These are phyloP conservation scores for Viola pubescens DNA, from an alignment of 441 rosid species.

Conservation along the genomic window DNA sequence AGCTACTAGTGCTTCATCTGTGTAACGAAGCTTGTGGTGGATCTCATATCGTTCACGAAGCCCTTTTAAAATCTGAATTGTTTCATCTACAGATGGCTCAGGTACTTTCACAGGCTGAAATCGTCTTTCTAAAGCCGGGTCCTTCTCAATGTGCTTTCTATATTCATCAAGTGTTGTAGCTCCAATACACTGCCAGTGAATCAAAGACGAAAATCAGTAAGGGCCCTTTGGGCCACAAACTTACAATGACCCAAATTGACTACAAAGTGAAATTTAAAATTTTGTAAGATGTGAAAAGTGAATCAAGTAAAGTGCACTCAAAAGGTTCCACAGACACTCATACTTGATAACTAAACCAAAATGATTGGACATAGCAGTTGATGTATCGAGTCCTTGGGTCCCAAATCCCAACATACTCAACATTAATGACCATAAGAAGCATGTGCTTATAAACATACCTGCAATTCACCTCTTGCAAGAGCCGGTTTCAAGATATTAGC, in stretches of 20 bases:
- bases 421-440: no score
- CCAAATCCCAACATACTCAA: no score
- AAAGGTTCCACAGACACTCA: no score
- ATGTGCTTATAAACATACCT: constrained; percentile 18
- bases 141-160: constrained; percentile 51
- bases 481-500: constrained; percentile 55
- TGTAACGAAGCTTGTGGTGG: constrained; percentile 46
- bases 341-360: no score
- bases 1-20: constrained; percentile 41
- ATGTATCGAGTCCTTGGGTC: no score
- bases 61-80: constrained; percentile 41
- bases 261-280: no score
- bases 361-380: no score
- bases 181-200: constrained; percentile 42
- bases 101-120: constrained; percentile 51
- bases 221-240: no score
- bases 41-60: constrained; percentile 39
- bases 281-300: no score
- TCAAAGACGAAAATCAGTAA: no score
- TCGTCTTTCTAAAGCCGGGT: constrained; percentile 52
- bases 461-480: constrained; percentile 52
- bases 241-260: no score
- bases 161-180: constrained; percentile 62
- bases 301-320: no score
- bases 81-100: constrained; percentile 52